Base-by-base conservation (phyloP, 208 protist species). In the Leishmania tarentolae region DNA sequence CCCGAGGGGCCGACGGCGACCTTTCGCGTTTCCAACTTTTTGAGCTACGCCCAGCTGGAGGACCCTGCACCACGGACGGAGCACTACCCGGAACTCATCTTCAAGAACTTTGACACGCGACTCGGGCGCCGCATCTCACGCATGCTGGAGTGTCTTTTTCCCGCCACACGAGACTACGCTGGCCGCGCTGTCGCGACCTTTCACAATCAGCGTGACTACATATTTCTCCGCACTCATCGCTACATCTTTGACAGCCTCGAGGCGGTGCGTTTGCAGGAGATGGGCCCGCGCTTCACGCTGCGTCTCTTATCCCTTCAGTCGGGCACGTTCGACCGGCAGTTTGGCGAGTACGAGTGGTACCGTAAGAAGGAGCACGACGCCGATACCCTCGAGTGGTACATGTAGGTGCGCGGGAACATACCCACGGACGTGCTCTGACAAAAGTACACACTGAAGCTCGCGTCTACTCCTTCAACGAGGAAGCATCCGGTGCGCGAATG, bases 331-430 rank as follows among this genome's bases (percentile, higher is more conserved):
- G 96, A 98, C 82, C 86, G 89, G n/a, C 88, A 97, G 80, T 97
- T 96, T 79, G 96, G 97, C 44, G 96, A 98, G 88, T 98, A 97
- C 83, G 97, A 98, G 89, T 98, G 94, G 94, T 97, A 95, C 81
- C 91, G 94, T 17, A 98, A 97, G 87, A 98, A 96, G 91, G 94
- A 94, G 79, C 94, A 98, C 87, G 94, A 98, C 85, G 56, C 75
- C 24, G 93, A 96, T 84, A 98, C 96, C 68, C 89, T 96, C 59
- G 94, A 98, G 84, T 98, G 94, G 94, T 98, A 96, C 83, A 79
- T 98, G 79, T 98, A 87, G 81, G 7, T n/a, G 11, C 5, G 35
- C 19, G 2, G 61, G 52, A 17, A 4, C 42, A 37, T 8, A 42
- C 68, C 68, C 40, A 72, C 42, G 42, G 40, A n/a, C 42, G 6